phyloP scores from a whole-genome alignment of 177 flowering plant species.

The Vitis hybrid region DNA sequence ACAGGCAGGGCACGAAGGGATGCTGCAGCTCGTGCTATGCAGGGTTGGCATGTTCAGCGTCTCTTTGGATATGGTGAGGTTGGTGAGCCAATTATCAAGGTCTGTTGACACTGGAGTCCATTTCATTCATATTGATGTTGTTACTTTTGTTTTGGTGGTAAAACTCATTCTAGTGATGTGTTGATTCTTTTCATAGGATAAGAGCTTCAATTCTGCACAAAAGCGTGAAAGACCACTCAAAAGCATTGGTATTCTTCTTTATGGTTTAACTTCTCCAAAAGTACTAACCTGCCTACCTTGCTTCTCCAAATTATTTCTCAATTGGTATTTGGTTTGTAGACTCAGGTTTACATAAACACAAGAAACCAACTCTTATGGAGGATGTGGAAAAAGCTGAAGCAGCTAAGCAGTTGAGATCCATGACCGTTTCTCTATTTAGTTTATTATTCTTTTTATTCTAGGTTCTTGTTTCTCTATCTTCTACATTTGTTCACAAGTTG shows the following conservation, averaged over 20 bases:
- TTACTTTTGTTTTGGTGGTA: background rate
- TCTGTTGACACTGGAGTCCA: slow-evolving; percentile 18
- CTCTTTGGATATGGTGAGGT: slow-evolving; percentile 74
- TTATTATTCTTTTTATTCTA: background rate
- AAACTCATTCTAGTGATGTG: background rate
- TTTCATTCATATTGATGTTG: background rate
- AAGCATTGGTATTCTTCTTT: slow-evolving; percentile 31
- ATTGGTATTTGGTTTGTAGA: background rate
- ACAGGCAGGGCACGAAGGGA: slow-evolving; percentile 86
- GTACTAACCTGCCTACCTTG: no score
- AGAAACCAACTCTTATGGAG: slow-evolving; percentile 20
- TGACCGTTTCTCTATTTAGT: background rate
- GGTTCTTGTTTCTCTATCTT: background rate
- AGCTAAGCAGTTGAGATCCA: slow-evolving; percentile 34
- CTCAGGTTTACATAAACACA: slow-evolving; percentile 31
- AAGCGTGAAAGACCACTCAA: slow-evolving; percentile 46
- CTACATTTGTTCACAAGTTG: no score
- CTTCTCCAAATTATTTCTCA: background rate
- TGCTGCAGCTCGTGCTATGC: slow-evolving; percentile 98
- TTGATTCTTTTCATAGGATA: slow-evolving; percentile 19
- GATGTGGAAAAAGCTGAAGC: slow-evolving; percentile 22
- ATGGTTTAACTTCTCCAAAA: background rate
- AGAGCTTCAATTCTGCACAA: slow-evolving; percentile 19
- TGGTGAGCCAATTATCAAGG: slow-evolving; percentile 75
- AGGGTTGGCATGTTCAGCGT: slow-evolving; percentile 89